phyloP scores from a whole-genome alignment of 345 rosid species.

The Eucalyptus globulus region DNA sequence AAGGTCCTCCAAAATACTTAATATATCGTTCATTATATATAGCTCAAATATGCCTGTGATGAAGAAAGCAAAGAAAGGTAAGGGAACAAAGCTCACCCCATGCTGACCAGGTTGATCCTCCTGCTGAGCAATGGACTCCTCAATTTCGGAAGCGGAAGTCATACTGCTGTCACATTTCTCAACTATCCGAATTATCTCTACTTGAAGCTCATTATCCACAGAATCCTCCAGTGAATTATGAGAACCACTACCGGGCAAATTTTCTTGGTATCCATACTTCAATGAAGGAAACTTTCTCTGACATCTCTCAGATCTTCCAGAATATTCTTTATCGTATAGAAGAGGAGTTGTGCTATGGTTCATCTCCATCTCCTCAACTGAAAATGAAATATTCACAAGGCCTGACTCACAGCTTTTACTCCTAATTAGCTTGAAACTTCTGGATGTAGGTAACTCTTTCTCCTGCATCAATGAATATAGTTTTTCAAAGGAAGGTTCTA shows the following conservation, averaged over 20 bases:
- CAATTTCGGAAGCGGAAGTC: background rate
- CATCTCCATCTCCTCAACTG: slow-evolving; percentile 16
- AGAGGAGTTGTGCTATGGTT: slow-evolving; percentile 16
- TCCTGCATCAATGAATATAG: slow-evolving; percentile 14
- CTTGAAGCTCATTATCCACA: slow-evolving; percentile 16
- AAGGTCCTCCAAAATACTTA: background rate
- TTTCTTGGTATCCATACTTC: slow-evolving; percentile 2
- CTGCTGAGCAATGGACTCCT: slow-evolving; percentile 3
- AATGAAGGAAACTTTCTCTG: slow-evolving; percentile 9
- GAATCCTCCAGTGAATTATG: slow-evolving; percentile 8
- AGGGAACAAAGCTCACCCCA: slow-evolving; percentile 14
- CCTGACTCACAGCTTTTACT: slow-evolving; percentile 68
- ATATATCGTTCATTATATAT: background rate
- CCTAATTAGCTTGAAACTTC: slow-evolving; percentile 32
- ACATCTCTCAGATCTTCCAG: slow-evolving; percentile 20
- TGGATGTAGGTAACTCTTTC: slow-evolving; percentile 15
- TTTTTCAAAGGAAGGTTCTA: slow-evolving; percentile 24
- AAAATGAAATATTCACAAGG: background rate
- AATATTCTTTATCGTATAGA: slow-evolving; percentile 17
- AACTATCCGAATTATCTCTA: background rate
- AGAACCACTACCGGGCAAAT: slow-evolving; percentile 19
- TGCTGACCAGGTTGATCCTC: slow-evolving; percentile 22
- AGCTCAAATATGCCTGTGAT: background rate
- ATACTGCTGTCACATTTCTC: background rate
- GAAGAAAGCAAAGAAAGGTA: rapidly evolving